Evolutionary conservation across 2,329 filamentous ascomycete species (phyloP).

Genomic region (Exophiala xenobiotica): DNA sequence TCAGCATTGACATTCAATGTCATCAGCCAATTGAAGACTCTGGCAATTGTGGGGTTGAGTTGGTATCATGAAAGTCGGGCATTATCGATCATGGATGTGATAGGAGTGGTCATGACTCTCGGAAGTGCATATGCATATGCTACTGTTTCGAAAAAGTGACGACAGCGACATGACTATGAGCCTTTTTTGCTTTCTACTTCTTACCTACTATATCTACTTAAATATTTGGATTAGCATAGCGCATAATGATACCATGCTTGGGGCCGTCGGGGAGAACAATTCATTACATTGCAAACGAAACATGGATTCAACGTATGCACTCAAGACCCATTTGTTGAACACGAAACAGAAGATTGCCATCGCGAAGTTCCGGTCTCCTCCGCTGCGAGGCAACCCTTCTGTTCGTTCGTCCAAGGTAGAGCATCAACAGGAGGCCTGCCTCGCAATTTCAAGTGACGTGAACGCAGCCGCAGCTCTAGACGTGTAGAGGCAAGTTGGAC

Average conservation of each 20-base stretch:
- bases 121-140: conserved; percentile 14
- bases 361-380: too few species aligned
- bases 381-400: too few species aligned
- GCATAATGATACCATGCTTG: too few species aligned
- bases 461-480: too few species aligned
- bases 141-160: background rate
- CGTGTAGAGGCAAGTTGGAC: too few species aligned
- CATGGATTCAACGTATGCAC: too few species aligned
- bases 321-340: too few species aligned
- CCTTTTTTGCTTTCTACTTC: background rate
- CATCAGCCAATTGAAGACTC: conserved; percentile 13
- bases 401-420: background rate
- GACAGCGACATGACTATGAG: background rate
- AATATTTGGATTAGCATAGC: background rate
- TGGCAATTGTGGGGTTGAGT: conserved; percentile 12
- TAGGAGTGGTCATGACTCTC: conserved; percentile 13
- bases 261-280: too few species aligned
- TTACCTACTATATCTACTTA: background rate
- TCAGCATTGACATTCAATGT: conserved; percentile 16
- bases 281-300: too few species aligned
- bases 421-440: background rate
- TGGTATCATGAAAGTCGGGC: conserved; percentile 6
- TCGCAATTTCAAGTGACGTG: background rate
- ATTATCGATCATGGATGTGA: conserved; percentile 6
- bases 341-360: too few species aligned